Base-by-base conservation (phyloP, 2,329 filamentous ascomycete genomes). In the Fusarium zealandicum region DNA sequence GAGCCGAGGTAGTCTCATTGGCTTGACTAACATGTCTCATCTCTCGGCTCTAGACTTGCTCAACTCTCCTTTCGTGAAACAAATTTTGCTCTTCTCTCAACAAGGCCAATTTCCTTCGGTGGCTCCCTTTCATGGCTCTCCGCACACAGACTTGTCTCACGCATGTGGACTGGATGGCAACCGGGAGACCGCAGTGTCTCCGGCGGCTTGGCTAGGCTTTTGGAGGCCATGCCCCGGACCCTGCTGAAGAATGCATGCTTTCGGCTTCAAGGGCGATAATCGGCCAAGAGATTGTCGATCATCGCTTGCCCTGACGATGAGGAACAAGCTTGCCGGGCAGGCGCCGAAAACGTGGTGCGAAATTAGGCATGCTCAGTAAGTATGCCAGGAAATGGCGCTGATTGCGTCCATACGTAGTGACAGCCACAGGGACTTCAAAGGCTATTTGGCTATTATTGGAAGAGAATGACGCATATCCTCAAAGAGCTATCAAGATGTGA, bases 11-110 rank as follows among this genome's bases (percentile, higher is more conserved):
- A 5, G n/a, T 18, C 28, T 31, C 42, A 54, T 46, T 30, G 44
- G 22, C 20, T 43, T 40, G 33, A 31, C 17, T 27, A 40, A 51
- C 2, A 31, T 59, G 32, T 59, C 55, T 59, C 56, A 59, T 59
- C 45, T 36, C 41, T 45, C 43, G 49, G 32, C 50, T 46, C 37
- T 13, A 39, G 18, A 28, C 22, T 11, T 28, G 6, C 38, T 59
- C 55, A 59, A 44, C 55, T 56, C 55, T 56, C 57, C 55, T 51
- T 59, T 59, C 18, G 33, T 59, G 40, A 30, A 39, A 59, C 55
- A 35, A 31, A 37, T 27, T 14, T 35, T 44, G 25, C 16, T 51
- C 38, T 32, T 43, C 31, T 30, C 40, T 25, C 38, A 41, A 46
- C 39, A 3, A 35, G n/a, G 18, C 44, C 20, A 56, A 59, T 51